phyloP scores from a whole-genome alignment of 2,329 filamentous ascomycete genomes.

The Aurifilum marmelostoma region DNA sequence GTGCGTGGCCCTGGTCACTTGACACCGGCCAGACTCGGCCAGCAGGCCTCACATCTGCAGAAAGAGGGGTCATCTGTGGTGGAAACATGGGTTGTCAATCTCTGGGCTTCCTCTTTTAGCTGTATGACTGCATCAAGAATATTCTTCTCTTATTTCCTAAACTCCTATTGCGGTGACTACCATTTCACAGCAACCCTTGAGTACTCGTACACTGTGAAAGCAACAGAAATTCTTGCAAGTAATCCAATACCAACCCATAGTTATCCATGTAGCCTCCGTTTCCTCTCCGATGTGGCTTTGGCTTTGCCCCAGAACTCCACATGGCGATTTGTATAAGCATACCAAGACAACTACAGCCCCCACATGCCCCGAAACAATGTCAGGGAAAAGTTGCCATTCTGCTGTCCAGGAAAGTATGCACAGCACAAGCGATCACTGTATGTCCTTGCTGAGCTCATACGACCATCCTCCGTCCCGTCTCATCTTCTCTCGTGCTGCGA shows the following conservation, averaged over 20 bases:
- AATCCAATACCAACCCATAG: neutral
- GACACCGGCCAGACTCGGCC: neutral
- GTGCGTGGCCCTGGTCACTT: slow-evolving; percentile 12
- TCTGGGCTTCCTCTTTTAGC: neutral
- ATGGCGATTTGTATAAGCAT: neutral
- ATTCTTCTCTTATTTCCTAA: neutral
- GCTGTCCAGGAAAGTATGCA: neutral
- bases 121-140: neutral
- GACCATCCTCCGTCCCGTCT: slow-evolving; percentile 85
- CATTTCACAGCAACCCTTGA: neutral
- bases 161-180: neutral
- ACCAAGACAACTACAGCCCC: slow-evolving; percentile 9
- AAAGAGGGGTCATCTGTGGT: neutral
- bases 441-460: slow-evolving; percentile 61
- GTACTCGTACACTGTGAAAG: neutral
- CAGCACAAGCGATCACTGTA: slow-evolving; percentile 39
- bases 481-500: slow-evolving; percentile 77
- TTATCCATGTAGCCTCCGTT: neutral
- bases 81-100: neutral
- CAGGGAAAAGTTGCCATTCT: slow-evolving; percentile 7
- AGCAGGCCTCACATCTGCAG: neutral
- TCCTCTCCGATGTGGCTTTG: neutral
- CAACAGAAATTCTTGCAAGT: neutral
- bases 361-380: slow-evolving; percentile 23
- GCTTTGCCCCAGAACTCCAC: slow-evolving; percentile 9